Base-by-base conservation (phyloP, 2,329 filamentous ascomycete genomes). In the Knoxdaviesia proteae region DNA sequence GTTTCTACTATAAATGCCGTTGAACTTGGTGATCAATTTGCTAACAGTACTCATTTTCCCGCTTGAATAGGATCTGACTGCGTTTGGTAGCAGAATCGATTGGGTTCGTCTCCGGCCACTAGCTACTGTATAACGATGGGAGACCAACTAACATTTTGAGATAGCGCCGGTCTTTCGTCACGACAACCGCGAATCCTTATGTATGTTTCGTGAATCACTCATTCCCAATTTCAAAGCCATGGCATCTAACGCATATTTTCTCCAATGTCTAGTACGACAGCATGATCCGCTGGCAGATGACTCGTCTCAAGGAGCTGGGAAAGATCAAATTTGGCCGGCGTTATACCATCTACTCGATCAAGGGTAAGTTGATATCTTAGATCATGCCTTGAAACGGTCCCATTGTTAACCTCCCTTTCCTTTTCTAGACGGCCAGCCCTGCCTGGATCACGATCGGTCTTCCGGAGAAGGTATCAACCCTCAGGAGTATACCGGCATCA, bases 281-380 rank as follows among this genome's bases (percentile, higher is more conserved):
- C 5, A 98, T 98, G 54, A 80, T 96, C 36, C 68, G 83, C 53
- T 98, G 90, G 90, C 90, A 96, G 62, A 94, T 96, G 83, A 87
- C 82, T 58, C 80, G 83, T 48, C 70, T 96, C 42, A 84, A 81
- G 60, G 82, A 90, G 56, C 64, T 94, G 47, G 74, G 82, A 53
- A 96, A 94, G 68, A 88, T 96, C 61, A 83, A 87, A 61, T 92
- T 90, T 53, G 86, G 84, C 44, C 90, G 84, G 64, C 68, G 86
- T 53, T 94, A 94, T 59, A 96, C 88, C 6, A 80, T 96, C 49
- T 93, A 94, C 67, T 83, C 77, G 29, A 82, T 84, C 46, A 93
- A 92, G 61, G 84, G 20, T 20, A 20, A 20, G 20, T 20, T 20
- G 20, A 20, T 20, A 20, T 20, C 20, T 20, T 20, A 20, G 20